Conservation (phyloP, 257 asterid species). For the Fraxinus quadrangulata region DNA sequence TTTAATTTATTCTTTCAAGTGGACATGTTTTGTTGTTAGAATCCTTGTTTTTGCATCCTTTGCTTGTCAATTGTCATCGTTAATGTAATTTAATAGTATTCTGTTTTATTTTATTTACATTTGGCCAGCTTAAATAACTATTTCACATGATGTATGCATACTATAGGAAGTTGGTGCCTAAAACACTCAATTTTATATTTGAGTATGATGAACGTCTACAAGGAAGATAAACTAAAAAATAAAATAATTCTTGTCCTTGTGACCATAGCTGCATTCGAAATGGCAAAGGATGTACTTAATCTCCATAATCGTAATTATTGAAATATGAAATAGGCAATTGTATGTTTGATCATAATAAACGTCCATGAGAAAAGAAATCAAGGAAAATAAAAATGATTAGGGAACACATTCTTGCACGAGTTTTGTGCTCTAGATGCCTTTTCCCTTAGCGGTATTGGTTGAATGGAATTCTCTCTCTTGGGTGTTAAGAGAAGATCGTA, state of each 20-base stretch:
- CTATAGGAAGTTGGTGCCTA: background rate
- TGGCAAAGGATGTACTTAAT: constrained; percentile 8
- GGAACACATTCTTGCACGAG: background rate
- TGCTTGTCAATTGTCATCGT: background rate
- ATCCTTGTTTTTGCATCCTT: background rate
- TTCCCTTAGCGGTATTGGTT: background rate
- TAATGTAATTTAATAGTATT: background rate
- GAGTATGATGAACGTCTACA: background rate
- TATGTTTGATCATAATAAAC: constrained; percentile 10
- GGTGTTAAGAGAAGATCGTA: constrained; percentile 2
- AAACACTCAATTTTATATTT: background rate
- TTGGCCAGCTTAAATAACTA: background rate
- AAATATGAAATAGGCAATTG: constrained; percentile 9
- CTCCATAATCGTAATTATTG: background rate
- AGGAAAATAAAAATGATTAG: background rate
- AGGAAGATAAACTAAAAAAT: background rate
- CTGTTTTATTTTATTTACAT: constrained; percentile 8
- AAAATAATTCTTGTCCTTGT: constrained; percentile 13
- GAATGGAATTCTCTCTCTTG: background rate
- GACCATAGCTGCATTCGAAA: constrained; percentile 3
- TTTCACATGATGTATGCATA: background rate
- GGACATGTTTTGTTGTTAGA: background rate
- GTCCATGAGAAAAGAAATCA: constrained; percentile 4
- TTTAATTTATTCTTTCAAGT: background rate
- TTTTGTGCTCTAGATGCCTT: constrained; percentile 7